Evolutionary conservation across 306 rosid genomes (phyloP).

Genomic region (Macrotyloma uniflorum): DNA sequence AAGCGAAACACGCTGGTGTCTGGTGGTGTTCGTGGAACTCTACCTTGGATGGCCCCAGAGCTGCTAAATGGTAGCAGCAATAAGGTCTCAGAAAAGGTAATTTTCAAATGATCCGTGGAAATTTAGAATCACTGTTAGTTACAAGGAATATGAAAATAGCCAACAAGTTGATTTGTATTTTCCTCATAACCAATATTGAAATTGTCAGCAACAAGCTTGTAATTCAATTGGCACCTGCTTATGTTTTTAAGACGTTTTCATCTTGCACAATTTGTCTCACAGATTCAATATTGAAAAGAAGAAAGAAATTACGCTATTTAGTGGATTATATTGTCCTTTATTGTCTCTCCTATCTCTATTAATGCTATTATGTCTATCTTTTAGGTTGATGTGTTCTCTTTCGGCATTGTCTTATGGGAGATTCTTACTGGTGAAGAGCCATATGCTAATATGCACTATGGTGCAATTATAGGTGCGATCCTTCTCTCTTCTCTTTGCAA

Average conservation of each 20-base stretch:
- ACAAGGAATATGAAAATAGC: not conserved
- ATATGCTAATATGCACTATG: slow-evolving; percentile 96
- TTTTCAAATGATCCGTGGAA: not conserved
- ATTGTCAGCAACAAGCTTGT: slow-evolving; percentile 1
- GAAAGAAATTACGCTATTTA: not conserved
- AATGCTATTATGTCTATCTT: slow-evolving; percentile 21
- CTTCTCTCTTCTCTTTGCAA: slow-evolving; percentile 17
- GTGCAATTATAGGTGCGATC: slow-evolving; percentile 81
- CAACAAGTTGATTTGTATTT: slow-evolving; percentile 4
- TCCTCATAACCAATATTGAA: not conserved
- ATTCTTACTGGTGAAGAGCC: slow-evolving; percentile 98
- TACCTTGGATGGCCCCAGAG: slow-evolving; percentile 98
- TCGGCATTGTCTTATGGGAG: slow-evolving; percentile 94
- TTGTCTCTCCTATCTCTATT: slow-evolving; percentile 29
- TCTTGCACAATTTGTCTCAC: not conserved
- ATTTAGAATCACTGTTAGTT: slow-evolving; percentile 2
- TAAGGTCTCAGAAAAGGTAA: slow-evolving; percentile 88
- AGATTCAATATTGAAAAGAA: slow-evolving; percentile 5
- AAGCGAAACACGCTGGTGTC: slow-evolving; percentile 85
- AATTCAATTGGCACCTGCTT: slow-evolving; percentile 2
- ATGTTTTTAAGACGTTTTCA: not conserved
- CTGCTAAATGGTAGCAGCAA: slow-evolving; percentile 86
- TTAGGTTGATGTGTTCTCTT: slow-evolving; percentile 94
- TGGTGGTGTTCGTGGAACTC: slow-evolving; percentile 91
- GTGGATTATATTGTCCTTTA: slow-evolving; percentile 17